phyloP scores from a whole-genome alignment of 768 basidiomycete species.

The Piloderma croceum region DNA sequence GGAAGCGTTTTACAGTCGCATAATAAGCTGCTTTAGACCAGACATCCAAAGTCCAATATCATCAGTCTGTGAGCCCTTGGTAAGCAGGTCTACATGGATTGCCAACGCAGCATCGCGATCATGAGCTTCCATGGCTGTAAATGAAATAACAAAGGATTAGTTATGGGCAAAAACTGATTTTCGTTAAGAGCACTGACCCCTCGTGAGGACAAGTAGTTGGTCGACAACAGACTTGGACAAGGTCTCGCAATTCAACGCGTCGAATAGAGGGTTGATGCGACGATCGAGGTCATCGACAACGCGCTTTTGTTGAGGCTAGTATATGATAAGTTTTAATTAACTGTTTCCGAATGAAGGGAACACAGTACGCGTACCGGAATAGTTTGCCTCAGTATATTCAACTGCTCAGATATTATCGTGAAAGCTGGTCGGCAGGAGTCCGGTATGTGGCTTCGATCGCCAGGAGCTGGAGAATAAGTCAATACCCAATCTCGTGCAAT shows the following conservation, averaged over 20 bases:
- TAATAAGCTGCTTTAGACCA: slow-evolving; percentile 82
- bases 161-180: neutral
- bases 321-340: slow-evolving; percentile 4
- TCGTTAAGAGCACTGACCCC: slow-evolving; percentile 64
- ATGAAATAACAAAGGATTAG: neutral
- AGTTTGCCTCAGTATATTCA: slow-evolving; percentile 64
- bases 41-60: slow-evolving; percentile 88
- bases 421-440: slow-evolving; percentile 60
- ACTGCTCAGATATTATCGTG: slow-evolving; percentile 55
- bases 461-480: slow-evolving; percentile 52
- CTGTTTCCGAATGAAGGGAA: too few relatives aligned
- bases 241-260: slow-evolving; percentile 89
- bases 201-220: slow-evolving; percentile 61
- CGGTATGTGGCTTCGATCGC: slow-evolving; percentile 91
- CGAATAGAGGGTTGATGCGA: slow-evolving; percentile 80
- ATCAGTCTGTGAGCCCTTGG: slow-evolving; percentile 69
- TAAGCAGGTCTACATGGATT: slow-evolving; percentile 83
- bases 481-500: slow-evolving; percentile 35
- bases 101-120: slow-evolving; percentile 75
- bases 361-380: slow-evolving; percentile 53
- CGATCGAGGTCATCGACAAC: slow-evolving; percentile 84
- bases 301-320: slow-evolving; percentile 75
- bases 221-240: slow-evolving; percentile 66
- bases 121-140: slow-evolving; percentile 69
- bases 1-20: slow-evolving; percentile 57